A percentile compares a stretch with the other conserved stretches of the same genome.
Conservation (phyloP, 495 filamentous ascomycete genomes). For the Penicillium fimorum region DNA sequence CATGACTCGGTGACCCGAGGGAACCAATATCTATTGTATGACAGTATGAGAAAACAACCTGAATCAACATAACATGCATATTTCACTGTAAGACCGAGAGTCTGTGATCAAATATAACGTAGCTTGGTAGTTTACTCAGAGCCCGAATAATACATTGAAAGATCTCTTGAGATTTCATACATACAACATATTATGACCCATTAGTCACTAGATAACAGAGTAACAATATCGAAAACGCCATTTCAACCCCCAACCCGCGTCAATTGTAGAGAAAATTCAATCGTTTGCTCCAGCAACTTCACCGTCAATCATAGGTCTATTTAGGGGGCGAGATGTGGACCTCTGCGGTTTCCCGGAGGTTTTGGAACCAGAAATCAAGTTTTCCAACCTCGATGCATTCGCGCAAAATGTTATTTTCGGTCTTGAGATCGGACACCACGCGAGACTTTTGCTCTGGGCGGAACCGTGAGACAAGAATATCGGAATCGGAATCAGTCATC, state of each 20-base stretch:
- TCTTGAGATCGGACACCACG: constrained; percentile 51
- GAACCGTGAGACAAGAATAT: constrained; percentile 55
- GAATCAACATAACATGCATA: neutral
- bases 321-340: constrained; percentile 4
- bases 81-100: neutral
- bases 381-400: constrained; percentile 56
- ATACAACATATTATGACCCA: constrained; percentile 7
- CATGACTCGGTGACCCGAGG: neutral
- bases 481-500: constrained; percentile 48
- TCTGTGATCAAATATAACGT: neutral
- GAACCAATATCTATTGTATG: neutral
- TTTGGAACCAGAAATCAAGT: constrained; percentile 60
- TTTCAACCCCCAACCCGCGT: neutral
- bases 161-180: constrained; percentile 5
- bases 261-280: constrained; percentile 4
- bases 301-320: neutral
- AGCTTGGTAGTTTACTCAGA: neutral
- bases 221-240: constrained; percentile 4
- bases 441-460: constrained; percentile 47
- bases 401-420: constrained; percentile 52
- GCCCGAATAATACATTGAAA: neutral
- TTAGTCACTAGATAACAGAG: neutral
- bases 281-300: neutral
- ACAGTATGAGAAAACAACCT: neutral
- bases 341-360: constrained; percentile 37